Percentiles rank a stretch among this genome's conserved stretches.
phyloP scores from a whole-genome alignment of 1,284 basidiomycete species.

The Ceratorhiza oryzae-sativae region DNA sequence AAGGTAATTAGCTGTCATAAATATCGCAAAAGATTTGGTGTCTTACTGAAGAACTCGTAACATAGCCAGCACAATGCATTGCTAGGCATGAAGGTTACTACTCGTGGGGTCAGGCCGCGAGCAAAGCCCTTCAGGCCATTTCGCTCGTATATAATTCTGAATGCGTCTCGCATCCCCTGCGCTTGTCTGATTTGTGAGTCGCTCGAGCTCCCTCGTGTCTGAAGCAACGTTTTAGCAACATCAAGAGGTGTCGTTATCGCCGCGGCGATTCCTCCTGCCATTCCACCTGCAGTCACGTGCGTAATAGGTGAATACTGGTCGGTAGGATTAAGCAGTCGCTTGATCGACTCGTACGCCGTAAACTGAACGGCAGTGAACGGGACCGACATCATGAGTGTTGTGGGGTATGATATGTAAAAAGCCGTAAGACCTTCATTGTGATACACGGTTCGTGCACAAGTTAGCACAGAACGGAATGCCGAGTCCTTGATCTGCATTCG shows the following conservation, averaged over 20 bases:
- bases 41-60: conserved; percentile 95
- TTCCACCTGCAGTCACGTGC: conserved; percentile 89
- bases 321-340: conserved; percentile 84
- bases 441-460: conserved; percentile 86
- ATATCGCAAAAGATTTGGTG: background rate
- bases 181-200: conserved; percentile 87
- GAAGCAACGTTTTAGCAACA: conserved; percentile 97
- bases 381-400: conserved; percentile 95
- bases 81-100: conserved; percentile 96
- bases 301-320: conserved; percentile 89
- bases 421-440: conserved; percentile 85
- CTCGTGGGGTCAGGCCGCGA: conserved; percentile 88
- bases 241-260: conserved; percentile 97
- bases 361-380: conserved; percentile 99
- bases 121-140: conserved; percentile 88
- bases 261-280: conserved; percentile 93
- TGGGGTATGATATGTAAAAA: conserved; percentile 99
- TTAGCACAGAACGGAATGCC: conserved; percentile 81
- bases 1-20: background rate
- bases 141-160: conserved; percentile 84
- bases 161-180: conserved; percentile 87
- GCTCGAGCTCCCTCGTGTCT: conserved; percentile 86
- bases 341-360: conserved; percentile 94
- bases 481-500: conserved; percentile 98
- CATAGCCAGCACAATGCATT: conserved; percentile 98